phyloP scores from a whole-genome alignment of 345 rosid genomes.

The Physaria fendleri region DNA sequence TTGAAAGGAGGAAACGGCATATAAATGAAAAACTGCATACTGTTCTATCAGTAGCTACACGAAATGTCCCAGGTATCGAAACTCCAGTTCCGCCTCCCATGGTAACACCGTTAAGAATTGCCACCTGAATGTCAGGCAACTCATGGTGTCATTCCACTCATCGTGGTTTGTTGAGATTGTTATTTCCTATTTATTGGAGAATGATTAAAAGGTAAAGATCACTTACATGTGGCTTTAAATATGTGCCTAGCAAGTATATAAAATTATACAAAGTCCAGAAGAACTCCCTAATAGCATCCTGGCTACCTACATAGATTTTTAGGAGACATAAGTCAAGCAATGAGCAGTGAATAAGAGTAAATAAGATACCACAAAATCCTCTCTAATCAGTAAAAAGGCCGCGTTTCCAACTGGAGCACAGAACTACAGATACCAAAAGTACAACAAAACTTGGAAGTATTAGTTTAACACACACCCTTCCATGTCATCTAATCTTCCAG shows the following conservation, averaged over 20 bases:
- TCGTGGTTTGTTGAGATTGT: background rate
- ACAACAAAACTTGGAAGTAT: background rate
- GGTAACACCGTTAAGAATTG: conserved; percentile 76
- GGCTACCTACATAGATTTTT: conserved; percentile 26
- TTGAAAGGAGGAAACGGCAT: background rate
- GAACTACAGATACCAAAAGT: background rate
- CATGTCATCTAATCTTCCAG: background rate
- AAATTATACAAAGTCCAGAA: conserved; percentile 37
- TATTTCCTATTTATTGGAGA: background rate
- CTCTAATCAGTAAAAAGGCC: background rate
- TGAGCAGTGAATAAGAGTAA: background rate
- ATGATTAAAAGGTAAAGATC: background rate
- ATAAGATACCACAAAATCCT: background rate
- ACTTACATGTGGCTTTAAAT: conserved; percentile 46
- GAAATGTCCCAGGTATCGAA: conserved; percentile 84
- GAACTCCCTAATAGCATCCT: conserved; percentile 38
- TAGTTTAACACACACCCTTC: background rate
- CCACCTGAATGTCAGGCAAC: conserved; percentile 45
- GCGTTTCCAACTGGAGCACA: background rate
- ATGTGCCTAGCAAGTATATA: conserved; percentile 37
- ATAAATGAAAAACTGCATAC: conserved; percentile 33
- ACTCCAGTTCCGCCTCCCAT: conserved; percentile 98
- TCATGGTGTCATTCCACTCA: conserved; percentile 10
- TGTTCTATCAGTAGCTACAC: conserved; percentile 75
- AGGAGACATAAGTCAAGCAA: background rate